Conservation (phyloP, 139 green algal genomes). For the Zygnema cylindricum region DNA sequence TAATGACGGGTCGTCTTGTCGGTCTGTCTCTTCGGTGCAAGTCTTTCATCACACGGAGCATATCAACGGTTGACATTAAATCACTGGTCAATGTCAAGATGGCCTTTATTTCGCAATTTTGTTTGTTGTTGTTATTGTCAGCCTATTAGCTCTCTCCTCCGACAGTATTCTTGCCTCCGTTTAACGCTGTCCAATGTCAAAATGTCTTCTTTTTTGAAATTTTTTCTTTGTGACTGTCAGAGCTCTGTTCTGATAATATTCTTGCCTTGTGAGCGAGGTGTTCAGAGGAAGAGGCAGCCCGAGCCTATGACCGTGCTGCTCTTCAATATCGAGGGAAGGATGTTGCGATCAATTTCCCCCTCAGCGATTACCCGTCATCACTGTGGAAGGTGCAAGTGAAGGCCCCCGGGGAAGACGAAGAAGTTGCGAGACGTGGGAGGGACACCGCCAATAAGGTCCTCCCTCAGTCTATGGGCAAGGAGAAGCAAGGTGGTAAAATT, state of each 20-base stretch:
- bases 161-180: background rate
- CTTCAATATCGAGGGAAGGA: conserved; percentile 70
- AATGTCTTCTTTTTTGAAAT: background rate
- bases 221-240: conserved; percentile 4
- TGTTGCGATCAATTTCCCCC: conserved; percentile 74
- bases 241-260: no score
- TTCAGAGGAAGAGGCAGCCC: conserved; percentile 52
- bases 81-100: no score
- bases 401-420: conserved; percentile 9
- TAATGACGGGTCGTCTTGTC: no score
- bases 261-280: background rate
- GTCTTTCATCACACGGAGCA: no score
- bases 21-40: no score
- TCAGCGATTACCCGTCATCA: conserved; percentile 57
- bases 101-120: no score
- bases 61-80: no score
- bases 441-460: background rate
- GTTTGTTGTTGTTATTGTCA: no score
- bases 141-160: no score
- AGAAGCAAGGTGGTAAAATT: background rate
- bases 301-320: conserved; percentile 54
- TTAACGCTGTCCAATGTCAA: background rate
- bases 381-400: conserved; percentile 3
- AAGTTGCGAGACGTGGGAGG: background rate
- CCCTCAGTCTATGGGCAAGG: background rate